A percentile compares a stretch with the other conserved stretches of the same genome.
Conservation (phyloP, 805 yeast species). For the Schwanniomyces yamadae region DNA sequence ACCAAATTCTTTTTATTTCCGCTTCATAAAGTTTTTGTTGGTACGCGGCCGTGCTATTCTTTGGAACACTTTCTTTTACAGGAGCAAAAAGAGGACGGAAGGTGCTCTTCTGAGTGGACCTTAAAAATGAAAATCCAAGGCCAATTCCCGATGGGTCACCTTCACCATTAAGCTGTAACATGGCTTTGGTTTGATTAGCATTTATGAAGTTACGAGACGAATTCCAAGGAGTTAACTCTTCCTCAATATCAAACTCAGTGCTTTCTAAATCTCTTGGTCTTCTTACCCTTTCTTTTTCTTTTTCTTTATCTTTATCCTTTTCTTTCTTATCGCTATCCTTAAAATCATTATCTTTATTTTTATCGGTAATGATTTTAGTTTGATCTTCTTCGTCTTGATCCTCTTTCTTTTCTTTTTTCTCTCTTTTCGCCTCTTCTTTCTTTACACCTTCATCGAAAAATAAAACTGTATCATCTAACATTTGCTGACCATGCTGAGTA, state of each 20-base stretch:
- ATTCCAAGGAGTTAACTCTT: conserved; percentile 92
- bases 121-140: conserved; percentile 80
- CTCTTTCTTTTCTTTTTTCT: conserved; percentile 30
- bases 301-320: conserved; percentile 12
- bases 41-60: conserved; percentile 40
- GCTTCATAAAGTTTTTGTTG: conserved; percentile 92
- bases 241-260: conserved; percentile 63
- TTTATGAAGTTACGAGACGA: conserved; percentile 85
- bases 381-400: conserved; percentile 41
- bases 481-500: conserved; percentile 92
- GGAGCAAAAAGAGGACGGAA: conserved; percentile 48
- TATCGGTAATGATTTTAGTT: conserved; percentile 31
- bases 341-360: conserved; percentile 15
- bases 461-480: conserved; percentile 74
- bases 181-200: conserved; percentile 95
- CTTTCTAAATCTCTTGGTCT: conserved; percentile 41
- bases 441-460: conserved; percentile 39
- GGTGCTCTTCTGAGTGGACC: conserved; percentile 95
- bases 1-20: conserved; percentile 88
- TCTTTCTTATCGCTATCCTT: conserved; percentile 19
- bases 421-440: conserved; percentile 23
- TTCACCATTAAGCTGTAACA: conserved; percentile 90
- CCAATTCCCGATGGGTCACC: conserved; percentile 95
- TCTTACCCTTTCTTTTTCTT: conserved; percentile 29
- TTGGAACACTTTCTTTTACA: conserved; percentile 37